A percentile compares a stretch with the other conserved stretches of the same genome.
Conservation (phyloP, 2,329 filamentous ascomycete genomes). For the Talaromyces sp. region DNA sequence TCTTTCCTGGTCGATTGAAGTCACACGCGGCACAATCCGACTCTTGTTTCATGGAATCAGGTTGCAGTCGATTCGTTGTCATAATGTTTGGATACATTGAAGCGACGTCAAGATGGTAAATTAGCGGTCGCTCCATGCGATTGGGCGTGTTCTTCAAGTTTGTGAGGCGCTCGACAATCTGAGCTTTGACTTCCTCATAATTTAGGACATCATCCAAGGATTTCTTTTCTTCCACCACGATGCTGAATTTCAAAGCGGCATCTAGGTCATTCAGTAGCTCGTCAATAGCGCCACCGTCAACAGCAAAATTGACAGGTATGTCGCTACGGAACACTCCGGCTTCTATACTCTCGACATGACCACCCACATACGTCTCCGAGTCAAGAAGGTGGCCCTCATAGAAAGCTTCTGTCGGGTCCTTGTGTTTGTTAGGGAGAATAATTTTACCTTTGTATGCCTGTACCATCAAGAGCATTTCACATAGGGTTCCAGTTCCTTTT, state of each 20-base stretch:
- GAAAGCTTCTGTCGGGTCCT: slow-evolving; percentile 83
- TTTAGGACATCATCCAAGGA: slow-evolving; percentile 71
- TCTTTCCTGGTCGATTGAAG: slow-evolving; percentile 96
- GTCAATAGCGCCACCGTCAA: slow-evolving; percentile 85
- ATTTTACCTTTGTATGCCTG: slow-evolving; percentile 91
- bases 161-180: slow-evolving; percentile 67
- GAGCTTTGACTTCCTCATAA: slow-evolving; percentile 75
- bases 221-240: slow-evolving; percentile 78
- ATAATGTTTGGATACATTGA: slow-evolving; percentile 99
- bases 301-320: slow-evolving; percentile 86
- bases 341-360: slow-evolving; percentile 98
- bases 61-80: slow-evolving; percentile 96
- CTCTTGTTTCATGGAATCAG: slow-evolving; percentile 98
- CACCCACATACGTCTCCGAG: slow-evolving; percentile 95
- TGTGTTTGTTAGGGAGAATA: slow-evolving; percentile 91
- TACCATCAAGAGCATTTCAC: slow-evolving; percentile 99
- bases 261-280: slow-evolving; percentile 84
- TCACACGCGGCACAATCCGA: slow-evolving; percentile 96
- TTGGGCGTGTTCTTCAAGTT: slow-evolving; percentile 77
- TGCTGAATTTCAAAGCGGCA: slow-evolving; percentile 80
- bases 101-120: slow-evolving; percentile 96
- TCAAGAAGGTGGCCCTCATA: slow-evolving; percentile 96
- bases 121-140: slow-evolving; percentile 76
- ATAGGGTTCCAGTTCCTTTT: slow-evolving; percentile 97
- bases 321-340: slow-evolving; percentile 94